These are phyloP conservation scores for Nakazawaea populi DNA, from an alignment of 805 yeast genomes.

Conservation along the genomic window DNA sequence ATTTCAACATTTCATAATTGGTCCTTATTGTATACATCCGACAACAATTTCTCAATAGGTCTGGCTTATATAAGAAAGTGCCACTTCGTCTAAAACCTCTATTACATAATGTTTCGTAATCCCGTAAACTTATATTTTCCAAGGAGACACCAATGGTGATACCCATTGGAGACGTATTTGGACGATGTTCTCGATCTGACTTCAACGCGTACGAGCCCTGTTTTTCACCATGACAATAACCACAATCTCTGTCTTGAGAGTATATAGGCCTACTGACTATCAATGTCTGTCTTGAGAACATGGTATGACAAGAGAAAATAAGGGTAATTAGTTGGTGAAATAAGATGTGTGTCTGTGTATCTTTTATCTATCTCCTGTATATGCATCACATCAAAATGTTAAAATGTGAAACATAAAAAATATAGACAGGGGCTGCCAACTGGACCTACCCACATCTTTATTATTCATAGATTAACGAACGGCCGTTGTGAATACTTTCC, in stretches of 20 bases:
- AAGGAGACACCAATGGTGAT: conserved; percentile 33
- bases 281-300: conserved; percentile 19
- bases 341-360: neutral
- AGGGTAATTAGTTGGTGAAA: too few species aligned
- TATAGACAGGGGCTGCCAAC: too few species aligned
- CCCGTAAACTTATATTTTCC: conserved; percentile 38
- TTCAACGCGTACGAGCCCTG: conserved; percentile 31
- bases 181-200: conserved; percentile 17
- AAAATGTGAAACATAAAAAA: too few species aligned
- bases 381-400: too few species aligned
- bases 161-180: conserved; percentile 13
- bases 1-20: conserved; percentile 33
- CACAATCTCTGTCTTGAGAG: conserved; percentile 48
- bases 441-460: too few species aligned
- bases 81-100: conserved; percentile 82
- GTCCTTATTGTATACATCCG: conserved; percentile 75
- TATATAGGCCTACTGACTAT: conserved; percentile 40
- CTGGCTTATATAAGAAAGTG: conserved; percentile 48
- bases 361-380: neutral
- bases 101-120: conserved; percentile 63
- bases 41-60: conserved; percentile 69
- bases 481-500: too few species aligned
- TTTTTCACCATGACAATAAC: conserved; percentile 60
- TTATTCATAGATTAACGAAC: too few species aligned
- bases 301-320: neutral